Evolutionary conservation across 257 asterid species (phyloP).

Genomic region (Datura wrightii): DNA sequence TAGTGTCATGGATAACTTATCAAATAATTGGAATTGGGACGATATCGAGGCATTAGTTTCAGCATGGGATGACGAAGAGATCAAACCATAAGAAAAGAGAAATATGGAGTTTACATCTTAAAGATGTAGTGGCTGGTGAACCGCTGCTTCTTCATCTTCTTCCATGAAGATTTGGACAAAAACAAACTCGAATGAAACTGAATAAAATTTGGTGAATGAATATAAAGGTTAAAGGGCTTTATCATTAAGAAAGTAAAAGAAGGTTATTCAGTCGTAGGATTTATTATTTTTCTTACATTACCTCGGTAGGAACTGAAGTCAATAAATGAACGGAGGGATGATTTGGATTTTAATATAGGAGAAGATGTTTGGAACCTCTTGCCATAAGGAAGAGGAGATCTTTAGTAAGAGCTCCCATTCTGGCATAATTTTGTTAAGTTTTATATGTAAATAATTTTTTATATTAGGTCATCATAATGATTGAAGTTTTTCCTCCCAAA

Average conservation of each 20-base stretch:
- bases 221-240: not conserved
- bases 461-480: not conserved
- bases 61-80: slow-evolving; percentile 41
- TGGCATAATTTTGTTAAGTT: not conserved
- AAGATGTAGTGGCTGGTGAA: too few species aligned
- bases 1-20: slow-evolving; percentile 24
- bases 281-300: not conserved
- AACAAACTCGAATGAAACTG: not conserved
- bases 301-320: not conserved
- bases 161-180: not conserved
- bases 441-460: not conserved
- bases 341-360: not conserved
- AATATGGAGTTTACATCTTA: too few species aligned
- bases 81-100: slow-evolving; percentile 18
- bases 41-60: slow-evolving; percentile 43
- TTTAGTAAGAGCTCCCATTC: not conserved
- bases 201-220: not conserved
- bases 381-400: not conserved
- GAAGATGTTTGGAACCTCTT: not conserved
- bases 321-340: not conserved
- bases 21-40: slow-evolving; percentile 49
- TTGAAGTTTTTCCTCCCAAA: not conserved
- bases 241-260: not conserved
- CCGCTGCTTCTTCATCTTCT: too few species aligned
- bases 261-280: not conserved